phyloP scores from a whole-genome alignment of 2,329 filamentous ascomycete species.

The Nemania bipapillata region DNA sequence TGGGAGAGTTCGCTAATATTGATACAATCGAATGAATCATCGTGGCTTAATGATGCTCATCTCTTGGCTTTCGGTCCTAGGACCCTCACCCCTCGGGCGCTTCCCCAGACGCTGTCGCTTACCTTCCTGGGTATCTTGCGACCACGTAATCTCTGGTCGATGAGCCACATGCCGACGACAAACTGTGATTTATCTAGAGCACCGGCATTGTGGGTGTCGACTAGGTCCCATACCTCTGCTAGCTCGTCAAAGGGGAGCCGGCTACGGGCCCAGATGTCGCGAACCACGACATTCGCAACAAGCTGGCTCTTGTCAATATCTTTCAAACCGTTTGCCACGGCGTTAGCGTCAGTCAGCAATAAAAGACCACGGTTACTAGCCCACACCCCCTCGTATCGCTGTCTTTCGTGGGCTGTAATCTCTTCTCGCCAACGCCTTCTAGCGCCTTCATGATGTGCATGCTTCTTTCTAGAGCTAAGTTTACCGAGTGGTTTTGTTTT shows the following conservation, averaged over 20 bases:
- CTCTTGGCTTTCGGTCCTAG: conserved; percentile 38
- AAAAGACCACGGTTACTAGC: conserved; percentile 78
- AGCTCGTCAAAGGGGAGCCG: conserved; percentile 74
- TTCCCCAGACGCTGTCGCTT: conserved; percentile 79
- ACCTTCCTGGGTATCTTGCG: conserved; percentile 79
- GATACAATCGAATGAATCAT: conserved; percentile 8
- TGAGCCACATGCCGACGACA: conserved; percentile 83
- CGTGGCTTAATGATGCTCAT: conserved; percentile 1
- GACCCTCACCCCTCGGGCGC: conserved; percentile 64
- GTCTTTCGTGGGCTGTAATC: conserved; percentile 77
- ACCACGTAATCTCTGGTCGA: conserved; percentile 82
- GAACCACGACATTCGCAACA: conserved; percentile 74
- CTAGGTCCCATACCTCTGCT: conserved; percentile 80
- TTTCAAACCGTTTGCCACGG: conserved; percentile 22
- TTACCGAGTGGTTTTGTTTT: conserved; percentile 64
- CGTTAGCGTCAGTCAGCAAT: conserved; percentile 50
- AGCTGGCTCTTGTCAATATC: conserved; percentile 56
- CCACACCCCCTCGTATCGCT: conserved; percentile 85
- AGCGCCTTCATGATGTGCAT: conserved; percentile 80
- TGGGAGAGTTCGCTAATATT: neutral
- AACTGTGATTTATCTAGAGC: conserved; percentile 75
- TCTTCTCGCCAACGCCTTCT: conserved; percentile 80
- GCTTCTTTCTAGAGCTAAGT: conserved; percentile 66
- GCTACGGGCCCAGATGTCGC: conserved; percentile 80
- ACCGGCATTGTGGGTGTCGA: conserved; percentile 67